Conservation (phyloP, 208 protist species). For the Borovskyia barvae region DNA sequence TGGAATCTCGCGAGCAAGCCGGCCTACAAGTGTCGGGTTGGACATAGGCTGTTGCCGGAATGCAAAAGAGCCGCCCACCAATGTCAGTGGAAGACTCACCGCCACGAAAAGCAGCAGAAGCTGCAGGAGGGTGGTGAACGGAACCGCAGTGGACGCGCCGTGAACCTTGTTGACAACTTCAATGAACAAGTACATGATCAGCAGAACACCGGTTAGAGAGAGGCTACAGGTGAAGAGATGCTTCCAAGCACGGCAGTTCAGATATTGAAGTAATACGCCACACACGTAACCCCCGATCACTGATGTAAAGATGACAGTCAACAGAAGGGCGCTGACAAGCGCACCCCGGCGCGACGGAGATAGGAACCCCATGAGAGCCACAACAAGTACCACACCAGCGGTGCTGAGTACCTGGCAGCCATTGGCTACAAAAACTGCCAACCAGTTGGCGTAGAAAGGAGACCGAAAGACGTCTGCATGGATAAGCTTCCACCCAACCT, state of each 20-base stretch:
- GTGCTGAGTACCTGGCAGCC: constrained; percentile 95
- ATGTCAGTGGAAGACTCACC: constrained; percentile 95
- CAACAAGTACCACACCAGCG: constrained; percentile 68
- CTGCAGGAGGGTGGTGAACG: constrained; percentile 55
- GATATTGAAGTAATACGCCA: constrained; percentile 88
- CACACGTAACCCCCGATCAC: constrained; percentile 93
- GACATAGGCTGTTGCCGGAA: constrained; percentile 84
- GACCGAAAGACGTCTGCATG: constrained; percentile 97
- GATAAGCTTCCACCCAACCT: constrained; percentile 96
- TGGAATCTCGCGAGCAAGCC: constrained; percentile 96
- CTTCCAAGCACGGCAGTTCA: constrained; percentile 91
- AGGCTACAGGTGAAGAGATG: constrained; percentile 81
- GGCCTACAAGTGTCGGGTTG: constrained; percentile 91
- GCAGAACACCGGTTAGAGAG: constrained; percentile 60
- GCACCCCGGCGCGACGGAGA: constrained; percentile 94
- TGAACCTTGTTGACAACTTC: constrained; percentile 65
- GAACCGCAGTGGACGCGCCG: constrained; percentile 57
- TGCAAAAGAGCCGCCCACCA: constrained; percentile 94
- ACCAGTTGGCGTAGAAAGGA: constrained; percentile 74
- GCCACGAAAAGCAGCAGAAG: constrained; percentile 85
- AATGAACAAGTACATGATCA: constrained; percentile 61
- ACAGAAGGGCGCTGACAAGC: constrained; percentile 82
- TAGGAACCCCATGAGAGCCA: constrained; percentile 95
- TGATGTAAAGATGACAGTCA: constrained; percentile 78
- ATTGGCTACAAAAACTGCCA: constrained; percentile 92